phyloP scores from a whole-genome alignment of 192 early-diverging fungal species.

The Coemansia sp. region DNA sequence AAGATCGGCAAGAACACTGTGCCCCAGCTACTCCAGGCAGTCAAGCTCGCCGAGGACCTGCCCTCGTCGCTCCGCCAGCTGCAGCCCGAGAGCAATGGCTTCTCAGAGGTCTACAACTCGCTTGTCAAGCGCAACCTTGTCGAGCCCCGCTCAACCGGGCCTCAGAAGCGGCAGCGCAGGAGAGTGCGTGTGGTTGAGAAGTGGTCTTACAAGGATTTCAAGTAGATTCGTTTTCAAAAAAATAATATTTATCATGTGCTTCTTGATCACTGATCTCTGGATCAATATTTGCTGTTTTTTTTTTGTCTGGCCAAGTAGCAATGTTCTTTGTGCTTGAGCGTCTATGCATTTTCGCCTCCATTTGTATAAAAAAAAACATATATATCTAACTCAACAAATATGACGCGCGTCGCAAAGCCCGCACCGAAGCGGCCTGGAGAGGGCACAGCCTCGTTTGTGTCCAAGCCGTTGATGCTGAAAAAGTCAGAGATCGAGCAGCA shows the following conservation, averaged over 20 bases:
- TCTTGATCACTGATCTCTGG: not conserved
- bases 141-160: slow-evolving; percentile 27
- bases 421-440: slow-evolving; percentile 59
- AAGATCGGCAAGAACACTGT: slow-evolving; percentile 39
- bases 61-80: slow-evolving; percentile 45
- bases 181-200: slow-evolving; percentile 45
- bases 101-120: slow-evolving; percentile 35
- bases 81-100: slow-evolving; percentile 48
- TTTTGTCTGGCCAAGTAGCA: not conserved
- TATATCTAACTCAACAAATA: slow-evolving; percentile 12
- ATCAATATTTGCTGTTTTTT: slow-evolving; percentile 6
- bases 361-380: not conserved
- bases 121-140: slow-evolving; percentile 51
- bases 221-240: slow-evolving; percentile 10
- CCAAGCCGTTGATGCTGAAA: slow-evolving; percentile 56
- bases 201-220: slow-evolving; percentile 54
- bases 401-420: slow-evolving; percentile 64
- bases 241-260: not conserved
- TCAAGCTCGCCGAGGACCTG: slow-evolving; percentile 51
- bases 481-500: slow-evolving; percentile 49
- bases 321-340: not conserved
- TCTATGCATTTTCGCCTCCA: not conserved
- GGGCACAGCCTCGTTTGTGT: slow-evolving; percentile 49
- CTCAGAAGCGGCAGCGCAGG: slow-evolving; percentile 8
- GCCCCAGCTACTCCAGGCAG: slow-evolving; percentile 32